phyloP scores from a whole-genome alignment of 768 basidiomycete genomes.

The Nidularia pulvinata region DNA sequence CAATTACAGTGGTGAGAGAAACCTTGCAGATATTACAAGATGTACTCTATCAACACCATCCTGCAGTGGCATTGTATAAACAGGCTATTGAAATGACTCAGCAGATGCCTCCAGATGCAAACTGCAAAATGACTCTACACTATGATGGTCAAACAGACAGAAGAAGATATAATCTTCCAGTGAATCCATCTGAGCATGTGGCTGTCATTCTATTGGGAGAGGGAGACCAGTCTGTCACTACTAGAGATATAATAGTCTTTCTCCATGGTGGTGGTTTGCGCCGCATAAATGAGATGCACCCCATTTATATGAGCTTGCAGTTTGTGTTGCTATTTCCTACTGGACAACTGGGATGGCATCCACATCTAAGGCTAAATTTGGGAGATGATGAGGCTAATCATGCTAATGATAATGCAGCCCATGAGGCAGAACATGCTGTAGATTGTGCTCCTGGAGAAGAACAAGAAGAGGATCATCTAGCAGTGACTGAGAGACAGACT shows the following conservation, averaged over 20 bases:
- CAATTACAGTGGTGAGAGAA: conserved; percentile 2
- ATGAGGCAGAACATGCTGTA: background rate
- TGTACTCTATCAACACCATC: conserved; percentile 8
- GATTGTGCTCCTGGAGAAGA: conserved; percentile 13
- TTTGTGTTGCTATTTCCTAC: conserved; percentile 43
- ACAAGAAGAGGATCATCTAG: background rate
- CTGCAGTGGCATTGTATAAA: conserved; percentile 12
- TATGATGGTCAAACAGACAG: conserved; percentile 1
- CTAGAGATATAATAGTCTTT: conserved; percentile 30
- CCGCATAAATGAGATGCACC: conserved; percentile 28
- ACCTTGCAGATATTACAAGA: conserved; percentile 15
- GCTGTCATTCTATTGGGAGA: conserved; percentile 34
- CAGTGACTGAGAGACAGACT: background rate
- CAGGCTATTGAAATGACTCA: conserved; percentile 17
- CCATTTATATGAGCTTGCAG: conserved; percentile 32
- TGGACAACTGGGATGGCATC: conserved; percentile 34
- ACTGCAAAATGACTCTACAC: conserved; percentile 4
- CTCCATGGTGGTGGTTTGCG: conserved; percentile 14
- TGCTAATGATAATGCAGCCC: conserved; percentile 4
- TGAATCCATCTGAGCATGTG: conserved; percentile 20
- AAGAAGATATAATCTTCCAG: background rate
- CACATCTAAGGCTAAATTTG: background rate
- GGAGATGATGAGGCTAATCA: background rate
- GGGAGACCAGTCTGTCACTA: conserved; percentile 11
- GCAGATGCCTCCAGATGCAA: background rate